Evolutionary conservation across 2,329 filamentous ascomycete species (phyloP).

Genomic region (Colletotrichum liaoningense): DNA sequence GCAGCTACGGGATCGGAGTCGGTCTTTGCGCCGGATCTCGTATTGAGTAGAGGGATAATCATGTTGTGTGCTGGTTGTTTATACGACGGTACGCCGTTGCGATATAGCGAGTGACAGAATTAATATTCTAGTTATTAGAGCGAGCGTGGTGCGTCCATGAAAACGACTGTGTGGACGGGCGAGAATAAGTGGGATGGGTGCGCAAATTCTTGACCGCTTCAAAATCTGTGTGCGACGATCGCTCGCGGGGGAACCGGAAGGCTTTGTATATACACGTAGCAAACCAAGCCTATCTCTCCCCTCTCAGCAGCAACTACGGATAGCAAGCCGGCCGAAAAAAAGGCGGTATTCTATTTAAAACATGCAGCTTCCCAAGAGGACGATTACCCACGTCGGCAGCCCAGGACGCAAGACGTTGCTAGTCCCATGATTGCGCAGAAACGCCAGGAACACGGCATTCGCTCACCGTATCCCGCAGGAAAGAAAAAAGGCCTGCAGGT

Average conservation of each 20-base stretch:
- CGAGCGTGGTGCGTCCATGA: constrained; percentile 27
- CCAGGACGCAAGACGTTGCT: background rate
- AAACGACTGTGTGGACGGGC: background rate
- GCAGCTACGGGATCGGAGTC: constrained; percentile 22
- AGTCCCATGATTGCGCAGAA: constrained; percentile 21
- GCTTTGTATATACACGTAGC: constrained; percentile 16
- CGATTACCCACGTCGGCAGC: background rate
- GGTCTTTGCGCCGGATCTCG: constrained; percentile 16
- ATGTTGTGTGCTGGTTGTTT: background rate
- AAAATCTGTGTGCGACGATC: background rate
- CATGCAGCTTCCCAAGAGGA: constrained; percentile 10
- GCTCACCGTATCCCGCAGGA: constrained; percentile 6
- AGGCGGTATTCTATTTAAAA: constrained; percentile 31
- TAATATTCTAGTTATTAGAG: background rate
- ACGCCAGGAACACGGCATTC: constrained; percentile 28
- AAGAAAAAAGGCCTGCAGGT: background rate
- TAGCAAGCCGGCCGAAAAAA: background rate
- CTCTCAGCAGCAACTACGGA: background rate
- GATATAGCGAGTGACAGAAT: constrained; percentile 17
- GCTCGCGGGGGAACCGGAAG: background rate
- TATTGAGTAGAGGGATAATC: constrained; percentile 2
- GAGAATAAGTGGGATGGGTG: background rate
- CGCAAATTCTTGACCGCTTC: constrained; percentile 14
- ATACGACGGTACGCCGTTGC: background rate
- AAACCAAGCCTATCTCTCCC: background rate